Evolutionary conservation across 148 eudicot genomes (phyloP), one percentile per base, ranked within the genome.

Genomic region (Polygonum maritimum): DNA sequence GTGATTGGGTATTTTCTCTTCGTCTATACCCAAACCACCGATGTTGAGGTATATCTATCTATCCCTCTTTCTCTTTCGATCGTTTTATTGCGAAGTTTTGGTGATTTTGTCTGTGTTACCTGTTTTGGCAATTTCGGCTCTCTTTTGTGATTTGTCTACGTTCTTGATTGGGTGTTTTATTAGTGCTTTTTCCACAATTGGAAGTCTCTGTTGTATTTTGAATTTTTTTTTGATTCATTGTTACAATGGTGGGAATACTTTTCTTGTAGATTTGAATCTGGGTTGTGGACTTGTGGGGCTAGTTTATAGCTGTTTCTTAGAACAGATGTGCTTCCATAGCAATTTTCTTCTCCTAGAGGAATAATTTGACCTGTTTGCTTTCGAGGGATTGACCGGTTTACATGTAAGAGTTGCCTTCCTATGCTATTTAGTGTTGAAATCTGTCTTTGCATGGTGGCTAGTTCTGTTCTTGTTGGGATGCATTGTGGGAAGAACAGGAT

Each of bases 1-100:
- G 82, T 79, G 4, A 79, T 88, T 78, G 98, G 98, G 0, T 93
- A 93, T 73, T 93, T 63, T 71, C 72, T 87, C 74, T 93, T 93
- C 87, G 84, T 93, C 79, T 91, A 84, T 67, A 88, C 86, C 77
- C 92, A 89, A 57, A 81, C 94, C 70, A 60, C 75, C 63, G 89
- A 91, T 84, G 93, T 93, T 22, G 81, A 89, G 96, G 97, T 92
- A 47, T 26, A 26, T 26, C 31, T 26, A 26, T 62, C 14, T 49
- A 65, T 63, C 2, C 45, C 11, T 65, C 57, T 44, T 4, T 31
- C 40, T 45, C 60, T 74, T 18, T 74, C 74, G 63, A 2, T 21
- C 3, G 70, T 48, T 76, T 33, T 33, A 60, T 22, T 45, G 69
- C 52, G 26, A 1, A 58, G 13, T 57, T 57, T 51, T n/a, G 22